A percentile compares a stretch with the other conserved stretches of the same genome.
Conservation (phyloP, 2,329 filamentous ascomycete species). For the Venturia carpophila region DNA sequence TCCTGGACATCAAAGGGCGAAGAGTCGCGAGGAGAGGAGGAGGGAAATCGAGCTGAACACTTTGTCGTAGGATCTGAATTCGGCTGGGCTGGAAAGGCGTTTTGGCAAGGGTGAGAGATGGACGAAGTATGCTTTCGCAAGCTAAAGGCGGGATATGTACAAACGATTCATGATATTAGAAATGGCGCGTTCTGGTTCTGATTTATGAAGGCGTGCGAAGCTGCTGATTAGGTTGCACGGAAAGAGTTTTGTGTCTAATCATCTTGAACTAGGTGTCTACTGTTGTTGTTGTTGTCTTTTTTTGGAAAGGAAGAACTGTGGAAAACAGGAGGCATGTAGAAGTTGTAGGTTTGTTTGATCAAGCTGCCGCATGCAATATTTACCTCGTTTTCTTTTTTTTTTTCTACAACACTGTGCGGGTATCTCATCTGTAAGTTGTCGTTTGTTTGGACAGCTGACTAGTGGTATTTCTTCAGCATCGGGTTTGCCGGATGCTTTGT, state of each 20-base stretch:
- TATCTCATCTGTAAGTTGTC: too few species aligned
- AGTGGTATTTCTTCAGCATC: too few species aligned
- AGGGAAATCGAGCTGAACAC: conserved; percentile 17
- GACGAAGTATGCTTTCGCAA: background rate
- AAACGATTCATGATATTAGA: background rate
- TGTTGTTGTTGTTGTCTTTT: background rate
- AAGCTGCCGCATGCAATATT: too few species aligned
- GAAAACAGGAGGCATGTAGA: too few species aligned
- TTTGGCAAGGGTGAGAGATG: background rate
- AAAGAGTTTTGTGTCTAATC: background rate
- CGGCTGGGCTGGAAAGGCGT: too few species aligned
- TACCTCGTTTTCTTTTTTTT: too few species aligned
- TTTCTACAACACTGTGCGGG: too few species aligned
- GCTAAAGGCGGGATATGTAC: background rate
- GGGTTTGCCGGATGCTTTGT: too few species aligned
- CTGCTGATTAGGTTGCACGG: background rate
- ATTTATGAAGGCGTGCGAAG: background rate
- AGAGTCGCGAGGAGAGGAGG: conserved; percentile 19
- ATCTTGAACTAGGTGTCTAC: background rate
- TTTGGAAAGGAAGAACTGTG: too few species aligned
- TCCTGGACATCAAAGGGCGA: conserved; percentile 1
- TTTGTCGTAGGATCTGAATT: background rate
- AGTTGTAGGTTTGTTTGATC: too few species aligned
- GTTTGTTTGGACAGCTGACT: too few species aligned
- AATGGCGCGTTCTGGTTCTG: background rate